A percentile compares a stretch with the other conserved stretches of the same genome.
These are phyloP conservation scores for Scedosporium minutisporum DNA, from an alignment of 2,329 filamentous ascomycete species.

Conservation along the genomic window DNA sequence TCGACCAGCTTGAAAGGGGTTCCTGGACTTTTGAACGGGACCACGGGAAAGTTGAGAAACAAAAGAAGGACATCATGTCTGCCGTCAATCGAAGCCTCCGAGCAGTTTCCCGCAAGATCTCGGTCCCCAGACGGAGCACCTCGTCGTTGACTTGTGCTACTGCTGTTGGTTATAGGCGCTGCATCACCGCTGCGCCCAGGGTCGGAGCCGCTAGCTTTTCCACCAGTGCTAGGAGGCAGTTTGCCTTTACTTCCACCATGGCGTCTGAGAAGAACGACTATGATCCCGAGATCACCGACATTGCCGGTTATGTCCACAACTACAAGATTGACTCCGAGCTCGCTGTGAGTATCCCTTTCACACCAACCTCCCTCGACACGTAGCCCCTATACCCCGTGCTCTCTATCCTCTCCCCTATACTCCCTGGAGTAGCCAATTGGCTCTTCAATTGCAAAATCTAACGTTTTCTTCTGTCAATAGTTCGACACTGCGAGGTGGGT, in stretches of 20 bases:
- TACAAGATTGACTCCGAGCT: slow-evolving; percentile 85
- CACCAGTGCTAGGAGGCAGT: neutral
- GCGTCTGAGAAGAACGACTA: slow-evolving; percentile 49
- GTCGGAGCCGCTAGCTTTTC: slow-evolving; percentile 11
- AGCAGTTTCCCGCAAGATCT: slow-evolving; percentile 33
- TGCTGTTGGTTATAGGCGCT: slow-evolving; percentile 8
- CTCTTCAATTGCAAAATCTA: slow-evolving; percentile 9
- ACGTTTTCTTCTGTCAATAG: slow-evolving; percentile 31
- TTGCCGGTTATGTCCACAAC: slow-evolving; percentile 90
- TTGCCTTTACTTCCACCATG: slow-evolving; percentile 31
- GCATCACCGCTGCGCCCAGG: slow-evolving; percentile 17
- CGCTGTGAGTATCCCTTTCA: slow-evolving; percentile 54
- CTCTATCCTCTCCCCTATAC: neutral
- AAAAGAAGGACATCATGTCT: slow-evolving; percentile 33
- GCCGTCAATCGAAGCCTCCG: slow-evolving; percentile 44
- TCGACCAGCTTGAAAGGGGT: neutral
- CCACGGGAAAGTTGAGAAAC: neutral
- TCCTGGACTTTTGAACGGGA: neutral
- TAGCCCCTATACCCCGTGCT: slow-evolving; percentile 5
- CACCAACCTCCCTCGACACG: neutral
- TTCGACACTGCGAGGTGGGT: slow-evolving; percentile 95
- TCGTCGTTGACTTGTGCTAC: slow-evolving; percentile 8
- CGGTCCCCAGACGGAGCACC: slow-evolving; percentile 13
- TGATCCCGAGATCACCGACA: slow-evolving; percentile 89
- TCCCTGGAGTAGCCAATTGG: slow-evolving; percentile 8